Evolutionary conservation across 2,329 filamentous ascomycete species (phyloP).

Genomic region (Cyphellophora europaea): DNA sequence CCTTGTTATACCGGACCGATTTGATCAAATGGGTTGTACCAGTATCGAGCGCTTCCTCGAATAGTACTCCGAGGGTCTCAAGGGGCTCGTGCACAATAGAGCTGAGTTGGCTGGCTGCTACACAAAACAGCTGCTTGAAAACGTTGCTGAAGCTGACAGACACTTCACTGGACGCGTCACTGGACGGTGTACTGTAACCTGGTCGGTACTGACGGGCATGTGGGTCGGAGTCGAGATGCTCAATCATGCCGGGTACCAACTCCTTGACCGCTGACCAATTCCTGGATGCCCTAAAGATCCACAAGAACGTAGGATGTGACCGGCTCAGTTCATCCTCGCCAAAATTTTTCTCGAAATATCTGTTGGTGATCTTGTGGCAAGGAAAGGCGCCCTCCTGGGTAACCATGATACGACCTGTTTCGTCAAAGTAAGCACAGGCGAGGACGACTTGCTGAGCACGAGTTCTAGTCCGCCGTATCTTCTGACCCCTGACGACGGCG

Average conservation of each 20-base stretch:
- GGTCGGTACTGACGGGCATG: slow-evolving; percentile 19
- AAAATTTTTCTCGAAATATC: slow-evolving; percentile 57
- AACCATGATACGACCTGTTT: slow-evolving; percentile 35
- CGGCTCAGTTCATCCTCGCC: slow-evolving; percentile 67
- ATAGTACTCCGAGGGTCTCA: slow-evolving; percentile 57
- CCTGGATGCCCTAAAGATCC: slow-evolving; percentile 73
- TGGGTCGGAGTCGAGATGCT: slow-evolving; percentile 51
- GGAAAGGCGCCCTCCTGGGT: slow-evolving; percentile 34
- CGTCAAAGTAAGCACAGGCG: slow-evolving; percentile 34
- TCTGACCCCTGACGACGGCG: slow-evolving; percentile 45
- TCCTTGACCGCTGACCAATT: slow-evolving; percentile 64
- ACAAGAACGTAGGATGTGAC: slow-evolving; percentile 71
- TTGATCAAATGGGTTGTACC: slow-evolving; percentile 27
- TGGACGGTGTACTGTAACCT: slow-evolving; percentile 14
- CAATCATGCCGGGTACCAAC: slow-evolving; percentile 62
- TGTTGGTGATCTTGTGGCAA: slow-evolving; percentile 63
- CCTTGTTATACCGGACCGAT: slow-evolving; percentile 31
- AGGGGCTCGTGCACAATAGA: slow-evolving; percentile 55
- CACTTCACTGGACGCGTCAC: slow-evolving; percentile 10
- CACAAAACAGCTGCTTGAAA: slow-evolving; percentile 75
- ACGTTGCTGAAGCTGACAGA: slow-evolving; percentile 62
- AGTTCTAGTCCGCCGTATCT: slow-evolving; percentile 44
- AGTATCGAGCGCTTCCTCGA: slow-evolving; percentile 66
- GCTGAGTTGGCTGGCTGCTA: slow-evolving; percentile 67
- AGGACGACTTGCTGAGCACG: slow-evolving; percentile 53